A percentile compares a stretch with the other conserved stretches of the same genome.
These are phyloP conservation scores for Triticum turgidum DNA, from an alignment of 176 grass and related monocot genomes.

Conservation along the genomic window DNA sequence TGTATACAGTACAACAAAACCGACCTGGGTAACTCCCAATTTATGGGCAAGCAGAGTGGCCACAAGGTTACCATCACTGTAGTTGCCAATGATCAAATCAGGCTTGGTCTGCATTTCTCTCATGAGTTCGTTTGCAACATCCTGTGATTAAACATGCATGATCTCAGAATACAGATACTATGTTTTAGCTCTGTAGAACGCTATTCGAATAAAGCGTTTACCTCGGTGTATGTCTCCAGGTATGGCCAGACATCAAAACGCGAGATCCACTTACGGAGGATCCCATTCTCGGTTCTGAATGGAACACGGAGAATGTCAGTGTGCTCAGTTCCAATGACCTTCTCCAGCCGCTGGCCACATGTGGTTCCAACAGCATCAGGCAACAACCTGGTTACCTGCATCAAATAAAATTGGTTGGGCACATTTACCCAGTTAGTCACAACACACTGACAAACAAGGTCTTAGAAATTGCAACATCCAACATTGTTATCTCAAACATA, in stretches of 20 bases:
- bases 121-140: conserved; percentile 85
- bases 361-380: conserved; percentile 97
- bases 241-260: conserved; percentile 99
- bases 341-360: conserved; percentile 80
- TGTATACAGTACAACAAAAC: conserved; percentile 4
- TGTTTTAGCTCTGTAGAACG: background rate
- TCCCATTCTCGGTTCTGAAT: conserved; percentile 81
- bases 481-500: conserved; percentile 37
- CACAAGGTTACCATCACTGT: conserved; percentile 93
- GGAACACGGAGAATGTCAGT: conserved; percentile 92
- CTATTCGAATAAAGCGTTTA: conserved; percentile 12
- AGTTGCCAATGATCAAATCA: conserved; percentile 95
- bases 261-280: conserved; percentile 93
- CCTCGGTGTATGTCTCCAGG: conserved; percentile 92
- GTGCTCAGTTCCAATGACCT: conserved; percentile 82
- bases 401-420: conserved; percentile 6
- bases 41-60: conserved; percentile 91
- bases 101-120: conserved; percentile 87
- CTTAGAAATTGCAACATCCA: conserved; percentile 11
- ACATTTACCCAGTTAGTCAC: conserved; percentile 3
- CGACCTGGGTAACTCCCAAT: conserved; percentile 87
- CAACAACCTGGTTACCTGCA: conserved; percentile 89
- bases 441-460: background rate
- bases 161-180: conserved; percentile 24
- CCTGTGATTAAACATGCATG: conserved; percentile 40